Evolutionary conservation across 805 yeast species (phyloP).

Genomic region (Clavispora vitiphila): DNA sequence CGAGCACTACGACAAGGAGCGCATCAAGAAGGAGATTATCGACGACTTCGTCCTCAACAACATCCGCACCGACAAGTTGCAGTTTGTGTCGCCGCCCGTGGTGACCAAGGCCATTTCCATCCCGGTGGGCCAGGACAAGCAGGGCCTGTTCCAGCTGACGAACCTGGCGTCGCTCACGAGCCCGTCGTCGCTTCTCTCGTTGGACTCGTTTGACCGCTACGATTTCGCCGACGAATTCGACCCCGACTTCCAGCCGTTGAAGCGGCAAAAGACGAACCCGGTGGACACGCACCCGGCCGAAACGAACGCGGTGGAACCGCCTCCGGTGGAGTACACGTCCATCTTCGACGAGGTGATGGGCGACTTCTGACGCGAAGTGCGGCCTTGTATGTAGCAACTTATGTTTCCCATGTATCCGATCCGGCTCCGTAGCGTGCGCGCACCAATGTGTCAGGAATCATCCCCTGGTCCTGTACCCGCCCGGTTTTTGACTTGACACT

Average conservation of each 20-base stretch:
- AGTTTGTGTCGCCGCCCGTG: constrained; percentile 14
- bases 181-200: constrained; percentile 32
- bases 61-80: constrained; percentile 22
- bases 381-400: background rate
- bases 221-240: constrained; percentile 14
- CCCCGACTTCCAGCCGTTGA: constrained; percentile 9
- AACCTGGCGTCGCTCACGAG: constrained; percentile 24
- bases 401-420: background rate
- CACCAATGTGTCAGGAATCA: background rate
- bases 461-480: too few species aligned
- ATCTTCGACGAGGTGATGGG: constrained; percentile 18
- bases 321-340: constrained; percentile 14
- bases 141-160: constrained; percentile 5
- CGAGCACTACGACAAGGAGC: constrained; percentile 16
- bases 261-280: constrained; percentile 14
- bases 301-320: too few species aligned
- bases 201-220: constrained; percentile 24
- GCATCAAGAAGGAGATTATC: constrained; percentile 36
- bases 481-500: too few species aligned
- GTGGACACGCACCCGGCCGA: too few species aligned
- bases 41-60: constrained; percentile 36
- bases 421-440: background rate
- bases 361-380: constrained; percentile 4
- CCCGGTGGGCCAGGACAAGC: constrained; percentile 2
- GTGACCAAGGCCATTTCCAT: constrained; percentile 5